Evolutionary conservation across 495 filamentous ascomycete genomes (phyloP), one percentile per base, ranked within the genome.

Genomic region (Penicillium cataractarum): DNA sequence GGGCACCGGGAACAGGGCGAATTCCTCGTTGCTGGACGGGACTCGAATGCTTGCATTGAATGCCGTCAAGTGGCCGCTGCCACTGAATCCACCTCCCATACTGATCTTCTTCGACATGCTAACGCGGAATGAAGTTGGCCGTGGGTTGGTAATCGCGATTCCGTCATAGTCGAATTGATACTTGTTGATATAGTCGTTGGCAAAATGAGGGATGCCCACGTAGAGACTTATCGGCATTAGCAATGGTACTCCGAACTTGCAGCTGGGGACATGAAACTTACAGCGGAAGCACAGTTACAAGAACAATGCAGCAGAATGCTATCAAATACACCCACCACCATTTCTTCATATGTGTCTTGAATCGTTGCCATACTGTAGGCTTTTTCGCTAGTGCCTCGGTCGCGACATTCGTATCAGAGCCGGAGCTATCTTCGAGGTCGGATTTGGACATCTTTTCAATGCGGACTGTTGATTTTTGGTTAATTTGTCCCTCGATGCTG

Each of bases 321-420:
- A 74, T 60, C 27, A 69, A 35, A 58, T 76, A 74, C 0, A 61
- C 33, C 71, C 71, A 76, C 71, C 73, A 76, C 67, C 71, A 65
- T 49, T 60, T 69, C 57, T 72, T 74, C 69, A 76, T 69, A 33
- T 74, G 71, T 17, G 52, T 27, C 53, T 64, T 68, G 40, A 66
- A 74, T 46, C 69, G 64, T 33, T 71, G 63, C 60, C 67, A 68
- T 39, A 64, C 26, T 26, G 65, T 67, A 3, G 71, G 67, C 49
- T 70, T 72, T 24, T 51, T n/a, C n/a, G 44, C 17, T 10, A 46
- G 17, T 4, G 48, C 29, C 17, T 49, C 21, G 33, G 37, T 22
- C 10, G 39, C 37, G 12, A 22, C 62, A 15, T 65, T 63, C n/a
- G 29, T 39, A 6, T 66, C 65, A 8, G 62, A 63, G 17, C 61